A percentile compares a stretch with the other conserved stretches of the same genome.
Evolutionary conservation across 495 filamentous ascomycete genomes (phyloP).

Genomic region (Eremomyces bilateralis): DNA sequence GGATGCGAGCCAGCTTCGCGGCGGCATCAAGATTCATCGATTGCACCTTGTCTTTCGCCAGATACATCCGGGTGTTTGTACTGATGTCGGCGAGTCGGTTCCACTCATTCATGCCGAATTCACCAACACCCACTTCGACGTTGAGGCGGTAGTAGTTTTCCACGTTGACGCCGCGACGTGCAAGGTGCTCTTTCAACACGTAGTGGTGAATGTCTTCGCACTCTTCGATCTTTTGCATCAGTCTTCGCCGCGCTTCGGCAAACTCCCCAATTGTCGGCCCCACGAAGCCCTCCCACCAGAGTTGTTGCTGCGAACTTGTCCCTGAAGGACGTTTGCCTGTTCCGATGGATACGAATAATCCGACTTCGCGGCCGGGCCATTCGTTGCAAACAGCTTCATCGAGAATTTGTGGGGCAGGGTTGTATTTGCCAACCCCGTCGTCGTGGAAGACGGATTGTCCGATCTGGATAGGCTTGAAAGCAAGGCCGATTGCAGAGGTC

Average conservation of each 20-base stretch:
- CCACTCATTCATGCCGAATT: slow-evolving; percentile 99
- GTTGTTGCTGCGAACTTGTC: slow-evolving; percentile 39
- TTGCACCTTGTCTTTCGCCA: slow-evolving; percentile 50
- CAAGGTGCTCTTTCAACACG: slow-evolving; percentile 57
- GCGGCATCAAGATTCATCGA: slow-evolving; percentile 50
- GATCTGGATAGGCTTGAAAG: slow-evolving; percentile 89
- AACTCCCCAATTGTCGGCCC: slow-evolving; percentile 52
- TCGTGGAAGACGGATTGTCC: slow-evolving; percentile 88
- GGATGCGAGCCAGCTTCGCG: slow-evolving; percentile 65
- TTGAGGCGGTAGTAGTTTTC: slow-evolving; percentile 97
- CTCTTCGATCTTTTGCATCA: slow-evolving; percentile 81
- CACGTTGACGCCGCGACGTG: slow-evolving; percentile 54
- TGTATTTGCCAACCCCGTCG: slow-evolving; percentile 80
- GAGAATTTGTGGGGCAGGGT: slow-evolving; percentile 63
- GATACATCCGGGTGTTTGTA: slow-evolving; percentile 69
- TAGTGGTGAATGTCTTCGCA: slow-evolving; percentile 78
- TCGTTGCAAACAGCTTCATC: slow-evolving; percentile 85
- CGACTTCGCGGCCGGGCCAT: slow-evolving; percentile 80
- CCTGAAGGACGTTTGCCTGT: slow-evolving; percentile 71
- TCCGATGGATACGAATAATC: slow-evolving; percentile 76
- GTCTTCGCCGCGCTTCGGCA: slow-evolving; percentile 61
- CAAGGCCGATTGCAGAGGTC: slow-evolving; percentile 75
- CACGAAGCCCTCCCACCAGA: slow-evolving; percentile 89
- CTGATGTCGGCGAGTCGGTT: slow-evolving; percentile 78
- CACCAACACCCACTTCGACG: slow-evolving; percentile 88